Percentiles rank a stretch among this genome's conserved stretches.
phyloP scores from a whole-genome alignment of 305 asterid species.

The Andrographis paniculata region DNA sequence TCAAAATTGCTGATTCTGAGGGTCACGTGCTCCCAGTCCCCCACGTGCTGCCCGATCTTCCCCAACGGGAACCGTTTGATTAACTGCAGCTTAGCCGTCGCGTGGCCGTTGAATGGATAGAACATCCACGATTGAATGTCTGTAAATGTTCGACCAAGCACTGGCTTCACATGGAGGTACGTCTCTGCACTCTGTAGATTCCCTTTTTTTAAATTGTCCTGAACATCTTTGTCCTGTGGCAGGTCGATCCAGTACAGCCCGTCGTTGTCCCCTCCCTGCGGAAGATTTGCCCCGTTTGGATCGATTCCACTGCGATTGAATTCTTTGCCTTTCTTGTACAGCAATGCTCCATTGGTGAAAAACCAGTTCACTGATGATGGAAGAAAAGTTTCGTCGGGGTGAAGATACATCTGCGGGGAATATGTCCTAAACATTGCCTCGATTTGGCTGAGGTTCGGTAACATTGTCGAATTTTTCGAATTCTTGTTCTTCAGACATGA shows the following conservation, averaged over 20 bases:
- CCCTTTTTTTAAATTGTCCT: slow-evolving; percentile 40
- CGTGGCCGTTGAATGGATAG: slow-evolving; percentile 75
- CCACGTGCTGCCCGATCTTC: slow-evolving; percentile 75
- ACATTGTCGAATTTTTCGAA: slow-evolving; percentile 17
- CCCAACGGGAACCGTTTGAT: slow-evolving; percentile 42
- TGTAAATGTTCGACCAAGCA: slow-evolving; percentile 62
- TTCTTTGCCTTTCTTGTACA: slow-evolving; percentile 50
- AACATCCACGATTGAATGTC: slow-evolving; percentile 76
- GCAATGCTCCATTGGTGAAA: slow-evolving; percentile 42
- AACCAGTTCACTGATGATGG: slow-evolving; percentile 79
- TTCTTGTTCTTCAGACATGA: slow-evolving; percentile 52
- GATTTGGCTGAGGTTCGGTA: slow-evolving; percentile 48
- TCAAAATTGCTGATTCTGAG: slow-evolving; percentile 74
- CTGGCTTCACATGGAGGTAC: slow-evolving; percentile 61
- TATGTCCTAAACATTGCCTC: slow-evolving; percentile 37
- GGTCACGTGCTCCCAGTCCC: slow-evolving; percentile 95
- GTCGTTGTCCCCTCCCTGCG: slow-evolving; percentile 66
- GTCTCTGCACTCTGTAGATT: slow-evolving; percentile 46
- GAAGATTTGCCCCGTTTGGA: slow-evolving; percentile 59
- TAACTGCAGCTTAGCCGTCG: slow-evolving; percentile 49
- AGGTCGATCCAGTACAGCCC: slow-evolving; percentile 69
- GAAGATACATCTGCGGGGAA: slow-evolving; percentile 59
- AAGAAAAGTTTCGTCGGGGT: slow-evolving; percentile 48
- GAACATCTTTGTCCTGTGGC: slow-evolving; percentile 31
- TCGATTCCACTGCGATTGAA: slow-evolving; percentile 36